Conservation (phyloP, 1,139 yeast genomes). For the Pichia sp. region DNA sequence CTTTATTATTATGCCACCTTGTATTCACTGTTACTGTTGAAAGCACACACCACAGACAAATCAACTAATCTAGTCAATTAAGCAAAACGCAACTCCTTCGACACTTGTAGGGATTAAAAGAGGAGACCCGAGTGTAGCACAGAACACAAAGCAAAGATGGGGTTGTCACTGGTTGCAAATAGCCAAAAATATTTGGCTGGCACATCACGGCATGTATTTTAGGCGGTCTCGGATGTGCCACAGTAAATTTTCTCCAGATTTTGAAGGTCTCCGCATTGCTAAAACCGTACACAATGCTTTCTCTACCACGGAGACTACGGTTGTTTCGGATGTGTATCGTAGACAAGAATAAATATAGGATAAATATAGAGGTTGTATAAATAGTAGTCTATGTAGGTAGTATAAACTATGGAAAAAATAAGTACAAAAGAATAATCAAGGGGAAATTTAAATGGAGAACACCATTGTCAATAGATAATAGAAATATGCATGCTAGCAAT, state of each 20-base stretch:
- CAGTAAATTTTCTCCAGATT: not conserved
- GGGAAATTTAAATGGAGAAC: not conserved
- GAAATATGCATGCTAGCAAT: not conserved
- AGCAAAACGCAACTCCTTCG: no score
- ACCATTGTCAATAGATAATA: not conserved
- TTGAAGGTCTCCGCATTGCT: no score
- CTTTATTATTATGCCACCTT: not conserved
- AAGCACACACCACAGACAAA: no score
- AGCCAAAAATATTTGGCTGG: no score
- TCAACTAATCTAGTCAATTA: no score
- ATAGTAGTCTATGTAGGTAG: constrained; percentile 1
- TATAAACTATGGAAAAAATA: not conserved
- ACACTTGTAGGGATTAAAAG: no score
- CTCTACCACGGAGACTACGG: no score
- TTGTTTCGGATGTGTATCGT: not conserved
- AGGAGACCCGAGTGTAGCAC: no score
- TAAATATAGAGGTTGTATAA: constrained; percentile 3
- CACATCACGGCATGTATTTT: not conserved
- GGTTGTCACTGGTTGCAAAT: no score
- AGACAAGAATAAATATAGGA: not conserved
- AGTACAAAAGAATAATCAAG: constrained; percentile 3
- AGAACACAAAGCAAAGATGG: no score
- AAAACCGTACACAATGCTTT: no score
- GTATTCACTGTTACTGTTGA: not conserved
- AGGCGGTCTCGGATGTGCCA: not conserved